These are phyloP conservation scores for Argentina anserina DNA, from an alignment of 306 rosid genomes.

Conservation along the genomic window DNA sequence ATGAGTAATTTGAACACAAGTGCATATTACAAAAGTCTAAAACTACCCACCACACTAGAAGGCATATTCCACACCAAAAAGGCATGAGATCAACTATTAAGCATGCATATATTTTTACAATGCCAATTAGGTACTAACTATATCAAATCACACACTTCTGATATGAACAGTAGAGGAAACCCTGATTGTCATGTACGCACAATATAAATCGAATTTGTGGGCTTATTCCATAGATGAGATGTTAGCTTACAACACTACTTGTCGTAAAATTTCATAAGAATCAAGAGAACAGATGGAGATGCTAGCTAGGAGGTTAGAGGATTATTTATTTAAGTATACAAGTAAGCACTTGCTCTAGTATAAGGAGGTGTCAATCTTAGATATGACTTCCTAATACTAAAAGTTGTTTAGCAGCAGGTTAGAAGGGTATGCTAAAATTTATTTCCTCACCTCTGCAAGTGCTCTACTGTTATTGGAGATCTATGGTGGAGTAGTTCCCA, in stretches of 20 bases:
- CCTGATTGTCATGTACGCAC: neutral
- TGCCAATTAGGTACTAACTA: neutral
- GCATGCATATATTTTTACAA: neutral
- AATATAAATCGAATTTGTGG: neutral
- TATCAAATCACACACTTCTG: neutral
- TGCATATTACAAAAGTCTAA: neutral
- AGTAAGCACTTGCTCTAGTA: neutral
- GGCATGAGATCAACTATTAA: neutral
- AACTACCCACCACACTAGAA: neutral
- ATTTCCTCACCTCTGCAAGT: neutral
- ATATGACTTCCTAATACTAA: neutral
- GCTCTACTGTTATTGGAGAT: conserved; percentile 6
- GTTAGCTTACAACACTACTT: neutral
- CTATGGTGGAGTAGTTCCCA: conserved; percentile 1
- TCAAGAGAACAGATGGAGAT: neutral
- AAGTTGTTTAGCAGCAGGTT: neutral
- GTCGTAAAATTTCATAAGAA: neutral
- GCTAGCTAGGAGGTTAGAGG: neutral
- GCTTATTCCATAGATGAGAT: neutral
- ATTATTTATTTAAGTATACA: neutral
- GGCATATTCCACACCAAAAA: neutral
- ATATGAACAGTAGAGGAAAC: neutral
- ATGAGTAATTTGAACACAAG: neutral
- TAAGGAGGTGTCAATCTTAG: too few species aligned
- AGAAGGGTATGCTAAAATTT: neutral